phyloP scores from a whole-genome alignment of 108 stramenopile species.

The Fragilaria crotonensis region DNA sequence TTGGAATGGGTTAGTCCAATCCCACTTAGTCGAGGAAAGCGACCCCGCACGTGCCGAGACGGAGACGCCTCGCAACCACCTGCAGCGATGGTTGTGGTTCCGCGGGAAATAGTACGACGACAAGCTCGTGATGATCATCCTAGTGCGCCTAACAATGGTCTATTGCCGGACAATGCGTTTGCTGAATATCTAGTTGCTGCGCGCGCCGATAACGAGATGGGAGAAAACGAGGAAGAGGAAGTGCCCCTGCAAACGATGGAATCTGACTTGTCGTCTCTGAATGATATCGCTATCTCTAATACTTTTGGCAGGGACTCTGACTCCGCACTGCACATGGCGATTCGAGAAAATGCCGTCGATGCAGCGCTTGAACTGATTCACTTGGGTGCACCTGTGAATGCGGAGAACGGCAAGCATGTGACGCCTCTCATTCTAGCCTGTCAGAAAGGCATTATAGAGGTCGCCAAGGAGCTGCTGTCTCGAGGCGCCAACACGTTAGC shows the following conservation, averaged over 20 bases:
- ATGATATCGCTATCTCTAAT: neutral
- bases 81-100: neutral
- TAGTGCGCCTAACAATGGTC: neutral
- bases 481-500: conserved; percentile 29
- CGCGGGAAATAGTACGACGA: neutral
- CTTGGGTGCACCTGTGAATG: conserved; percentile 27
- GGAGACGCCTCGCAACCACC: neutral
- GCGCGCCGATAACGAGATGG: neutral
- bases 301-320: conserved; percentile 33
- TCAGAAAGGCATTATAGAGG: conserved; percentile 53
- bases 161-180: conserved; percentile 4
- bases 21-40: neutral
- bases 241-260: neutral
- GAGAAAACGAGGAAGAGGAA: neutral
- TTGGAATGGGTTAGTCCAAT: conserved; percentile 8
- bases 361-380: conserved; percentile 35
- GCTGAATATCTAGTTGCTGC: neutral
- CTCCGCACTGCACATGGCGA: conserved; percentile 39
- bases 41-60: neutral
- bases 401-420: conserved; percentile 42
- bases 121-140: neutral
- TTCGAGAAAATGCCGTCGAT: conserved; percentile 23
- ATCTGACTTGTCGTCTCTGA: neutral
- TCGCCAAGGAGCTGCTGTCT: conserved; percentile 51
- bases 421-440: conserved; percentile 80